These are phyloP conservation scores for Eucalyptus sideroxylon DNA, from an alignment of 345 rosid species.

Conservation along the genomic window DNA sequence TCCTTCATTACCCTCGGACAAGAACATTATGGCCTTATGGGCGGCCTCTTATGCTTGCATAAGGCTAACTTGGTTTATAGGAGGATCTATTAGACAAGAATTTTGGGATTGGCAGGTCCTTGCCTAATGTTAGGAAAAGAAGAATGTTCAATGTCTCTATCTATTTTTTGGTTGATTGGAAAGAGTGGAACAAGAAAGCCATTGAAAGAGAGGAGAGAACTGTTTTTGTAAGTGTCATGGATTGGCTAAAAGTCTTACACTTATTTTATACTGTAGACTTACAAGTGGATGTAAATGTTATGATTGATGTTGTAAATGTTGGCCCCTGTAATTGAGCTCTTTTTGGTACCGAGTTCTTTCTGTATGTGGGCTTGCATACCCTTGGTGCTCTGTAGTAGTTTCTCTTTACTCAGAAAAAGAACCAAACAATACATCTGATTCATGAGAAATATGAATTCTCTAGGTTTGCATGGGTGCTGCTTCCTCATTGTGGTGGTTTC, in stretches of 20 bases:
- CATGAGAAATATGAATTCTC: background rate
- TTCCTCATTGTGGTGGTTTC: background rate
- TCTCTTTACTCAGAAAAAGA: background rate
- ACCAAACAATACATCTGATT: background rate
- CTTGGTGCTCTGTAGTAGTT: background rate
- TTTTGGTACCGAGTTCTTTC: background rate
- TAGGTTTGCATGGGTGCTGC: background rate
- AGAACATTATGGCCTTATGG: background rate
- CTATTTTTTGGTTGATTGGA: background rate
- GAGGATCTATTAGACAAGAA: background rate
- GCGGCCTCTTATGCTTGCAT: background rate
- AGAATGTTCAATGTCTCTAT: background rate
- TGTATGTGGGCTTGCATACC: background rate
- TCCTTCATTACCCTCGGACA: background rate
- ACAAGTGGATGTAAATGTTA: background rate
- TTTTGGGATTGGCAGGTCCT: background rate
- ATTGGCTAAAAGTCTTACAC: background rate
- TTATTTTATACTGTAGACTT: background rate
- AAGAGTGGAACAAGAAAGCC: background rate
- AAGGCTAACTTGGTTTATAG: background rate
- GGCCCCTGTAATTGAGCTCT: background rate
- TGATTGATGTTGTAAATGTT: background rate
- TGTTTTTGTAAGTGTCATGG: background rate
- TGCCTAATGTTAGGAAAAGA: background rate
- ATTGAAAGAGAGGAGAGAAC: background rate